Evolutionary conservation across 2,329 filamentous ascomycete species (phyloP).

Genomic region (Apiospora pterosperma): DNA sequence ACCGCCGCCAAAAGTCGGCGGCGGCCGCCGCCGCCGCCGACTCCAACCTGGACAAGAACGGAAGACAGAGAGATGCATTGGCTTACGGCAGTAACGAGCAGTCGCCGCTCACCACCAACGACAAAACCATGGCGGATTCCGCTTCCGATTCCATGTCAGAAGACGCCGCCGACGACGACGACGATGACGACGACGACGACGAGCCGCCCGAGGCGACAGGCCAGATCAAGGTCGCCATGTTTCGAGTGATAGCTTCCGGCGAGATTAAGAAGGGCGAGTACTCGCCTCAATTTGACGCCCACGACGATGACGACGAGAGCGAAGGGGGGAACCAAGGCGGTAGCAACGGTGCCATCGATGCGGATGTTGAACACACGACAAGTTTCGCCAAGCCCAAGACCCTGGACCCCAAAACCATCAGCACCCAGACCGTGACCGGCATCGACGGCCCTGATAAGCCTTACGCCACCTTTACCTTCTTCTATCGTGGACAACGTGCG

Average conservation of each 20-base stretch:
- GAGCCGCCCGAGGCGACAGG: conserved; percentile 91
- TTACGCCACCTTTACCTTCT: conserved; percentile 95
- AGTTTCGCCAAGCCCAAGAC: conserved; percentile 97
- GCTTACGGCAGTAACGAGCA: conserved; percentile 77
- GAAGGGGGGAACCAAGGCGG: conserved; percentile 46
- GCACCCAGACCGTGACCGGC: conserved; percentile 97
- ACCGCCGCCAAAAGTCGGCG: conserved; percentile 57
- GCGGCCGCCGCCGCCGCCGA: conserved; percentile 33
- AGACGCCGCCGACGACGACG: conserved; percentile 74
- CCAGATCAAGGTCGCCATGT: conserved; percentile 97
- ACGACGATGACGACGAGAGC: conserved; percentile 71
- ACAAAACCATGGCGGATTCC: not conserved
- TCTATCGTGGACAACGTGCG: conserved; percentile 93
- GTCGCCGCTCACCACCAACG: conserved; percentile 63
- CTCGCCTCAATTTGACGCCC: conserved; percentile 93
- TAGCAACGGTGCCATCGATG: conserved; percentile 62
- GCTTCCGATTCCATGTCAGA: conserved; percentile 32
- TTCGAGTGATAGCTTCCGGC: conserved; percentile 89
- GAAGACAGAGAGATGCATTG: conserved; percentile 55
- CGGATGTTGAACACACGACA: conserved; percentile 92
- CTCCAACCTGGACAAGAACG: conserved; percentile 36
- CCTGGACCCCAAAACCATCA: conserved; percentile 94
- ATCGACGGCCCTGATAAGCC: conserved; percentile 95
- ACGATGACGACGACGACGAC: conserved; percentile 72
- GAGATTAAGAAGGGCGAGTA: conserved; percentile 99